A percentile compares a stretch with the other conserved stretches of the same genome.
Evolutionary conservation across 176 grass and related monocot species (phyloP).

Genomic region (Avena eriantha): DNA sequence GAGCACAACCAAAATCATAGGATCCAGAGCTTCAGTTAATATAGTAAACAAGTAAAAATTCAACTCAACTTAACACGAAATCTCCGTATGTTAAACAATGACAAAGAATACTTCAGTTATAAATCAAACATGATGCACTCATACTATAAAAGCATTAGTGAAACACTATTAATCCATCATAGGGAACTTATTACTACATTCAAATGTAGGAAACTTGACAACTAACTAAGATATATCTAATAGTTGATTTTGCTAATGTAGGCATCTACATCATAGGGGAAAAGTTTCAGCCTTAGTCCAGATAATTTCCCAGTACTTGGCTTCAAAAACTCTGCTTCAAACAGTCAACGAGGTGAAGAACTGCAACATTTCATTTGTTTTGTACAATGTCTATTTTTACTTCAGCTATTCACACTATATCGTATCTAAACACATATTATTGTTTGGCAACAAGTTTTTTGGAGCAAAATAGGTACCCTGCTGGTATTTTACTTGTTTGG

Average conservation of each 20-base stretch:
- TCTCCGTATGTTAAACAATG: too few relatives aligned
- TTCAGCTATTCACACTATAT: conserved; percentile 2
- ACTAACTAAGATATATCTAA: background rate
- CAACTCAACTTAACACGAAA: too few relatives aligned
- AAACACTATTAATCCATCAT: too few relatives aligned
- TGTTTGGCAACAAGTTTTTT: conserved; percentile 15
- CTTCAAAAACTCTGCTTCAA: conserved; percentile 36
- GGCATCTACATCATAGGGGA: conserved; percentile 46
- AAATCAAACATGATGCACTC: too few relatives aligned
- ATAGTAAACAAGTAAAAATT: too few relatives aligned
- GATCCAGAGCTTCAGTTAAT: too few relatives aligned
- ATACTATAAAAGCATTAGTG: too few relatives aligned
- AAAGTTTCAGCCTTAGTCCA: conserved; percentile 62
- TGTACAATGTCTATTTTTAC: conserved; percentile 25
- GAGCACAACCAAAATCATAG: too few relatives aligned
- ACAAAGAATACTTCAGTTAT: too few relatives aligned
- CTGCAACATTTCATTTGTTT: background rate
- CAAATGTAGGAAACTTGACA: too few relatives aligned
- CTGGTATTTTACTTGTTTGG: conserved; percentile 3
- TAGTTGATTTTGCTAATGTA: conserved; percentile 8
- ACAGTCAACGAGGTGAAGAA: conserved; percentile 20
- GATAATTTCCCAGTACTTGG: conserved; percentile 81
- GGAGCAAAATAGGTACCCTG: background rate
- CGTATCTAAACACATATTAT: background rate
- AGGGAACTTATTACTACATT: too few relatives aligned